Conservation (phyloP, 768 basidiomycete genomes). For the Boletus patriciae region DNA sequence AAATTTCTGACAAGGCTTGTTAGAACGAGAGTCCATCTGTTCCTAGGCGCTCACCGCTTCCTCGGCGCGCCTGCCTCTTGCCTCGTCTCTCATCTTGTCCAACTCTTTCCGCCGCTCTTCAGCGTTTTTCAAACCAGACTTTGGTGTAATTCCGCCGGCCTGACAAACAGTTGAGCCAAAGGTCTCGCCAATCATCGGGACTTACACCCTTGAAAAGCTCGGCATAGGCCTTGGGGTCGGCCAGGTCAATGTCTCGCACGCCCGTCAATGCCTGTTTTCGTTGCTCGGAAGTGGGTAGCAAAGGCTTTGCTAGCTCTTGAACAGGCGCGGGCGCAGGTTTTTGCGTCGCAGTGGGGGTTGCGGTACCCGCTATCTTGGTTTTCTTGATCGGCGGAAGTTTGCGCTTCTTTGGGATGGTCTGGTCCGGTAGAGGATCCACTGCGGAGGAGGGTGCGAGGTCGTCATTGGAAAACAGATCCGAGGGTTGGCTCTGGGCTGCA, state of each 20-base stretch:
- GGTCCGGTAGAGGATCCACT: conserved; percentile 16
- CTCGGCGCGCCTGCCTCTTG: conserved; percentile 51
- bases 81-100: conserved; percentile 69
- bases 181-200: conserved; percentile 1
- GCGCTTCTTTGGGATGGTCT: conserved; percentile 50
- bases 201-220: conserved; percentile 60
- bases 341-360: conserved; percentile 27
- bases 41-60: conserved; percentile 49
- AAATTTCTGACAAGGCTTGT: conserved; percentile 37
- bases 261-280: conserved; percentile 46
- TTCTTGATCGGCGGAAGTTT: conserved; percentile 73
- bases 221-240: conserved; percentile 61
- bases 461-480: conserved; percentile 34
- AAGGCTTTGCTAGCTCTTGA: conserved; percentile 29
- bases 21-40: not conserved
- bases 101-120: conserved; percentile 70
- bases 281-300: conserved; percentile 28
- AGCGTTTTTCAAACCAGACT: conserved; percentile 51
- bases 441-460: conserved; percentile 12
- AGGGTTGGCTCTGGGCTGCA: conserved; percentile 34
- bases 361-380: conserved; percentile 44
- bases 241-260: conserved; percentile 61
- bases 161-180: conserved; percentile 16
- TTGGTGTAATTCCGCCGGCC: conserved; percentile 46
- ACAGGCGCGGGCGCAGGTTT: conserved; percentile 15